Conservation (phyloP, 2,329 filamentous ascomycete species). For the Xylariales sp. region DNA sequence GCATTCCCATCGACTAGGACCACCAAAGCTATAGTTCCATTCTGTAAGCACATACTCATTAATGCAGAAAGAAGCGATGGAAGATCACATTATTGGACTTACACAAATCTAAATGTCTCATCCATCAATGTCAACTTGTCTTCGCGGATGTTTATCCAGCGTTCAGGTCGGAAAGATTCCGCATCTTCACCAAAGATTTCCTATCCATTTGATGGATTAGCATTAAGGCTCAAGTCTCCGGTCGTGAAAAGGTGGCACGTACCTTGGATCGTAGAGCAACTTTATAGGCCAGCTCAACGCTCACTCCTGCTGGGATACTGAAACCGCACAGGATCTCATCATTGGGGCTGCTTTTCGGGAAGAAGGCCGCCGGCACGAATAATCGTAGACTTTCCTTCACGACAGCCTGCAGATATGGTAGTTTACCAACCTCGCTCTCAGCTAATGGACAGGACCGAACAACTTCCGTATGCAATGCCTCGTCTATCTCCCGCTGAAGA, state of each 20-base stretch:
- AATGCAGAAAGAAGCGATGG: neutral
- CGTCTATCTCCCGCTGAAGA: conserved; percentile 11
- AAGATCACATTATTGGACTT: neutral
- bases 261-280: conserved; percentile 1
- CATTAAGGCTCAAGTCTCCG: neutral
- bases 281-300: conserved; percentile 4
- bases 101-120: neutral
- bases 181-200: conserved; percentile 4
- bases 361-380: conserved; percentile 5
- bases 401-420: too few relatives aligned
- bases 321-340: conserved; percentile 4
- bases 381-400: conserved; percentile 10
- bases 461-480: conserved; percentile 7
- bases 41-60: neutral
- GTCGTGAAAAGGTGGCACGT: neutral
- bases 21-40: neutral
- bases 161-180: conserved; percentile 1
- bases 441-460: conserved; percentile 10
- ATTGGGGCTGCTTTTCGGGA: conserved; percentile 8
- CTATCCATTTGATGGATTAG: neutral
- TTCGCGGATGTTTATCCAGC: neutral
- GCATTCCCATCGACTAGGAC: conserved; percentile 3
- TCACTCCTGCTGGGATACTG: conserved; percentile 7
- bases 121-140: neutral
- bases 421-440: neutral